Base-by-base conservation (phyloP, 768 basidiomycete genomes). In the Serendipita sp. region DNA sequence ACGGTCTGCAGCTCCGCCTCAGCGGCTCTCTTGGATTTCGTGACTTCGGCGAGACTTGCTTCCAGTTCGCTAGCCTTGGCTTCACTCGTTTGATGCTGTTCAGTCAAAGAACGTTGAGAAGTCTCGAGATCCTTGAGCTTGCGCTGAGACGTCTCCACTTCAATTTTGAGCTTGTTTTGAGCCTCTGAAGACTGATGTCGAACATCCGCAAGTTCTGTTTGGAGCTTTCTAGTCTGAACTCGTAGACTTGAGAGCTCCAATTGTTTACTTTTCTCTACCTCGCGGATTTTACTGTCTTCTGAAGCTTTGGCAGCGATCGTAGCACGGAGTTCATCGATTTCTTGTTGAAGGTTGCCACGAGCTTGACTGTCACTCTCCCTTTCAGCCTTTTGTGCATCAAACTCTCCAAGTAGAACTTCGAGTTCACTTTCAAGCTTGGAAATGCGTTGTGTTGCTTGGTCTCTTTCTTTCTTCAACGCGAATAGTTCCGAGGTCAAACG, bases 191-290 rank as follows among this genome's bases (percentile, higher is more conserved):
- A 79, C 2, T 75, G 72, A 63, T 80, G 80, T 24, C 88, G 85
- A 24, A 83, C 79, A 15, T 85, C 82, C 38, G 79, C 78, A 15
- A 93, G 78, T 38, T 91, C 86, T 47, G 81, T 76, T 51, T 88
- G 86, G 35, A 90, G 74, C 45, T 79, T 78, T 18, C 72, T 70
- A 24, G 81, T 80, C 69, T 91, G 85, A 8, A 71, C 70, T 24
- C 93, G 85, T 3, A 99, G 78, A 35, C 84, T 79, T 0, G 75
- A 73, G 10, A 97, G 82, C 73, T 99, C 95, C 51, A 83, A 78
- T 68, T 97, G 93, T 70, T 86, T 90, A 74, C 88, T 87, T 73
- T 85, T 86, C 72, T 92, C 90, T 0, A 85, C 91, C 71, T 96
- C 89, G 38, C 80, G 81, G 16, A 89, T 82, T 35, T 86, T 85